These are phyloP conservation scores for Collybiopsis luxurians DNA, from an alignment of 768 basidiomycete genomes.

Conservation along the genomic window DNA sequence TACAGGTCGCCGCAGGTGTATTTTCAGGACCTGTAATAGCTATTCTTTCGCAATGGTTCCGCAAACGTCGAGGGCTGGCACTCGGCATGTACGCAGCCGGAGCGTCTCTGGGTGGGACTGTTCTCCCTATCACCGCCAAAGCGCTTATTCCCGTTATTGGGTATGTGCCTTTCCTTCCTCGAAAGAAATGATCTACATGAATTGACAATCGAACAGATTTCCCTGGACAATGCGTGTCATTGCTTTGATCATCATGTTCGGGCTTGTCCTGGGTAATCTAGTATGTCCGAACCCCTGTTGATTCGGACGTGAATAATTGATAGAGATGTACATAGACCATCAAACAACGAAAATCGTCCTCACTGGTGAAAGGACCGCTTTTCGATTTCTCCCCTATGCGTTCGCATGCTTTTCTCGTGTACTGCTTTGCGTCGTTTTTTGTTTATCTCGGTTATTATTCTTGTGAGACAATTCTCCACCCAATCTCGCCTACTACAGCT, in stretches of 20 bases:
- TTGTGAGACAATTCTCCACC: conserved; percentile 17
- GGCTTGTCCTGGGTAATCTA: conserved; percentile 39
- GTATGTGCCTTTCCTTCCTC: conserved; percentile 18
- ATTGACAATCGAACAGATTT: conserved; percentile 32
- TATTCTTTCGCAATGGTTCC: conserved; percentile 48
- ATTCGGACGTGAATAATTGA: neutral
- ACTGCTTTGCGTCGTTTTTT: conserved; percentile 33
- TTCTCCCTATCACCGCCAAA: conserved; percentile 43
- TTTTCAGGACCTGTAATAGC: conserved; percentile 40
- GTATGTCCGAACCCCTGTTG: conserved; percentile 16
- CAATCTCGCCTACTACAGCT: conserved; percentile 6
- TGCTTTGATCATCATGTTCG: conserved; percentile 39
- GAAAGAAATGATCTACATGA: neutral
- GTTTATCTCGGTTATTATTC: conserved; percentile 50
- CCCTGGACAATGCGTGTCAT: conserved; percentile 52
- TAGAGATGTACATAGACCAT: conserved; percentile 12
- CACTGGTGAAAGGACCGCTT: conserved; percentile 36
- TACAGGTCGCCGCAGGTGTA: conserved; percentile 28
- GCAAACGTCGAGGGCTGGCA: conserved; percentile 38
- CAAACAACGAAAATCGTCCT: conserved; percentile 38
- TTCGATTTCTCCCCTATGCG: conserved; percentile 32
- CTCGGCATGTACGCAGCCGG: conserved; percentile 45
- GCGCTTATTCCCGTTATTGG: conserved; percentile 39
- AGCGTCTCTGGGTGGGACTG: conserved; percentile 42
- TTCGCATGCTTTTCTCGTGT: conserved; percentile 37